These are phyloP conservation scores for Cladosporium halotolerans DNA, from an alignment of 2,329 filamentous ascomycete species.

Conservation along the genomic window DNA sequence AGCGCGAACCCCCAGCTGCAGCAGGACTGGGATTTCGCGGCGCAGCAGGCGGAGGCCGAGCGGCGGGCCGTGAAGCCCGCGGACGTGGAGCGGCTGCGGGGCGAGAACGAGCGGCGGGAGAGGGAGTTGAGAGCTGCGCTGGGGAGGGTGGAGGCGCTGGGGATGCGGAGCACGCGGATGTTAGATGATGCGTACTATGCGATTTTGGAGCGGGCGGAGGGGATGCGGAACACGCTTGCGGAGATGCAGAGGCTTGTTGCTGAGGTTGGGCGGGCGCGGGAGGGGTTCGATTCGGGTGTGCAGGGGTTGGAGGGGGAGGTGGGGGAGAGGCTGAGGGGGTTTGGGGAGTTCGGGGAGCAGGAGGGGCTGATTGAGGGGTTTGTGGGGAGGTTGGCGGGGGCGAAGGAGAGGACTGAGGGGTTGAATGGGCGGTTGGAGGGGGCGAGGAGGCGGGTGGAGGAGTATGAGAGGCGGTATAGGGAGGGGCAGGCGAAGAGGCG, in stretches of 20 bases:
- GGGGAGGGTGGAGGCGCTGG: slow-evolving; percentile 44
- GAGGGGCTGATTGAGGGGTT: slow-evolving; percentile 57
- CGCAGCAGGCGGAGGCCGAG: slow-evolving; percentile 17
- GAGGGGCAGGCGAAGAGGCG: slow-evolving; percentile 59
- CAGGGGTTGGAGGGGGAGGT: slow-evolving; percentile 52
- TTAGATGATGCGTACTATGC: slow-evolving; percentile 71
- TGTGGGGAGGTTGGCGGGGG: slow-evolving; percentile 54
- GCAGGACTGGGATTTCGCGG: slow-evolving; percentile 14
- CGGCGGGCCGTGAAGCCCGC: slow-evolving; percentile 29
- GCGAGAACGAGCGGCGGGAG: slow-evolving; percentile 34
- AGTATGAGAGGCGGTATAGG: slow-evolving; percentile 60
- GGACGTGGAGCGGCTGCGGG: slow-evolving; percentile 35
- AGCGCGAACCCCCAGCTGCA: slow-evolving; percentile 5
- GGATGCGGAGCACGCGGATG: slow-evolving; percentile 56
- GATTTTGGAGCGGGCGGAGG: slow-evolving; percentile 61
- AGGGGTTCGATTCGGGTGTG: slow-evolving; percentile 29
- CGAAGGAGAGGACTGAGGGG: slow-evolving; percentile 53
- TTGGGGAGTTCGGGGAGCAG: slow-evolving; percentile 60
- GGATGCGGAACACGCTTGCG: slow-evolving; percentile 58
- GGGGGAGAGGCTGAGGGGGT: slow-evolving; percentile 52
- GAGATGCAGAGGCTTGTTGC: slow-evolving; percentile 62
- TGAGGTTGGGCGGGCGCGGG: slow-evolving; percentile 53
- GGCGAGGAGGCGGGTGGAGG: slow-evolving; percentile 58
- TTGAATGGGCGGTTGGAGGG: slow-evolving; percentile 59
- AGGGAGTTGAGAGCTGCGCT: slow-evolving; percentile 36